Conservation (phyloP, 108 stramenopile species). For the Mayamaea pseudoterrestris region DNA sequence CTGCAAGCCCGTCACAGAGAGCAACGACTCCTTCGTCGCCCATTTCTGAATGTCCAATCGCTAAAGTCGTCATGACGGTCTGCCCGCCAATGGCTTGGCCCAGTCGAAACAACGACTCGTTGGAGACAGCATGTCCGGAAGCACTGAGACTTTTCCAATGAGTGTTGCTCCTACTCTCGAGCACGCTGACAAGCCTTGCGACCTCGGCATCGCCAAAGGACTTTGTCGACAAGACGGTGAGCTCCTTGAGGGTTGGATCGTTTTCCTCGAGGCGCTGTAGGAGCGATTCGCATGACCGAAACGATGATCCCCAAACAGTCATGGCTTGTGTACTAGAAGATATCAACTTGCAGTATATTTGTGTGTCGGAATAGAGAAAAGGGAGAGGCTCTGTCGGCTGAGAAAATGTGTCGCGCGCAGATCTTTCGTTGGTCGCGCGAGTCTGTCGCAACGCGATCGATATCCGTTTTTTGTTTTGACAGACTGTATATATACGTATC, state of each 20-base stretch:
- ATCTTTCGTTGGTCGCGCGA: too few relatives aligned
- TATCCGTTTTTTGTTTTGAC: too few relatives aligned
- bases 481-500: too few relatives aligned
- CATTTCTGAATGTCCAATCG: conserved; percentile 57
- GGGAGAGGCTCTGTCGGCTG: too few relatives aligned
- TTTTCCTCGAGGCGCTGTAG: conserved; percentile 49
- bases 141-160: conserved; percentile 43
- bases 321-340: conserved; percentile 3
- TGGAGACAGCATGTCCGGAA: conserved; percentile 50
- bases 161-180: conserved; percentile 33
- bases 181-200: conserved; percentile 28
- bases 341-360: too few relatives aligned
- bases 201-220: conserved; percentile 38
- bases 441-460: too few relatives aligned
- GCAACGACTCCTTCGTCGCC: conserved; percentile 55
- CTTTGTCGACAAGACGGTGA: conserved; percentile 62
- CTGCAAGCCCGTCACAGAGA: conserved; percentile 26
- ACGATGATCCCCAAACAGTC: conserved; percentile 5
- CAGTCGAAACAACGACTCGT: conserved; percentile 29
- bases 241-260: conserved; percentile 36
- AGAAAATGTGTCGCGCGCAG: too few relatives aligned
- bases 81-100: conserved; percentile 28
- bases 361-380: too few relatives aligned
- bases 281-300: conserved; percentile 25
- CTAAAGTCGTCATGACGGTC: conserved; percentile 18